Conservation (phyloP, 179 eudicot genomes). For the Nepenthes alata region DNA sequence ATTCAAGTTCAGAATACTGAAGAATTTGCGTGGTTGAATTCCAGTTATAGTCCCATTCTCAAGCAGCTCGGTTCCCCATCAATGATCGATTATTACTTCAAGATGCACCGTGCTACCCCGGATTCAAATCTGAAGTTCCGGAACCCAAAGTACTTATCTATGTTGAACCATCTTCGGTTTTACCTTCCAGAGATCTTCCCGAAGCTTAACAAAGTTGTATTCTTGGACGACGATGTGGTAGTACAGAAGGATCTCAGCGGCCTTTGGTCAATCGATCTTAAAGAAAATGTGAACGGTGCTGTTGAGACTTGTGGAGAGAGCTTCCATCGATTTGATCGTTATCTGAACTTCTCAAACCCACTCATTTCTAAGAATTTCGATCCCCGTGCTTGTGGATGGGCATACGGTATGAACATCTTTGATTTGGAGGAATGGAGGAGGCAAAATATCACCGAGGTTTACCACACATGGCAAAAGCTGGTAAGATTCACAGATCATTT, state of each 20-base stretch:
- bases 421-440: constrained; percentile 83
- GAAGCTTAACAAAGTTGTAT: constrained; percentile 71
- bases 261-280: constrained; percentile 73
- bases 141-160: constrained; percentile 86
- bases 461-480: constrained; percentile 93
- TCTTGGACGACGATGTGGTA: constrained; percentile 86
- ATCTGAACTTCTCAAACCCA: constrained; percentile 87
- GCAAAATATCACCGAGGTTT: constrained; percentile 88
- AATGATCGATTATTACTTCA: constrained; percentile 88
- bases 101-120: constrained; percentile 52
- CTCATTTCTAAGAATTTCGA: constrained; percentile 70
- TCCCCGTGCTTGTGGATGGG: constrained; percentile 98
- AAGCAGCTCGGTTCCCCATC: constrained; percentile 72
- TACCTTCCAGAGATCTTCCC: constrained; percentile 92
- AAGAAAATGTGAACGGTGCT: constrained; percentile 83
- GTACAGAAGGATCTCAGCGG: constrained; percentile 77
- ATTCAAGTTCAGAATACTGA: constrained; percentile 78
- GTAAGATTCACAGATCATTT: constrained; percentile 23
- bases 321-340: constrained; percentile 89
- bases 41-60: constrained; percentile 90
- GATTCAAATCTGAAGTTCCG: constrained; percentile 78
- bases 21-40: constrained; percentile 86
- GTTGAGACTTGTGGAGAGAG: constrained; percentile 94
- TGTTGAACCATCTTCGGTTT: constrained; percentile 89
- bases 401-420: constrained; percentile 88